phyloP scores from a whole-genome alignment of 305 asterid species.

The Solanum hybrid region DNA sequence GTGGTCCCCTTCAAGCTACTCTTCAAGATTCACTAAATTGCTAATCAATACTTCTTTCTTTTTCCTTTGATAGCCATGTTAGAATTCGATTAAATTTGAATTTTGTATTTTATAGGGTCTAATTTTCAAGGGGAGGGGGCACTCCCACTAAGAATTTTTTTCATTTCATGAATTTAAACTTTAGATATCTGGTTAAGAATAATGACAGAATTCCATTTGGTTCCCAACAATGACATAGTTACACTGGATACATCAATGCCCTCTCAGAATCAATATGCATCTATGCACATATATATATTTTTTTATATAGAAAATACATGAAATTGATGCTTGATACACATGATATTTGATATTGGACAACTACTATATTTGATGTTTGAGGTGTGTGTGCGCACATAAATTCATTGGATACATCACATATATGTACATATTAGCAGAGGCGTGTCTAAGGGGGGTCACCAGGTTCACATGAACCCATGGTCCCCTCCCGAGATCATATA shows the following conservation, averaged over 20 bases:
- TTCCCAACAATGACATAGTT: background rate
- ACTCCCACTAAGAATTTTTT: background rate
- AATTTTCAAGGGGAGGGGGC: background rate
- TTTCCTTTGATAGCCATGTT: background rate
- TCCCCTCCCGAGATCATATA: too few relatives aligned
- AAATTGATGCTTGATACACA: background rate
- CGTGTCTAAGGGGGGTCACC: too few relatives aligned
- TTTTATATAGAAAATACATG: background rate
- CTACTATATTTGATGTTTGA: background rate
- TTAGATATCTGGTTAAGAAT: background rate
- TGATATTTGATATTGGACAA: background rate
- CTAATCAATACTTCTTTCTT: background rate
- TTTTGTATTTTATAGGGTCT: background rate
- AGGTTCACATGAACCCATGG: too few relatives aligned
- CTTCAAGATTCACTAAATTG: background rate
- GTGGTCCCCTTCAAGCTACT: slow-evolving; percentile 2
- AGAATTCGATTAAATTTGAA: background rate
- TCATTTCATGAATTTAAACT: too few relatives aligned
- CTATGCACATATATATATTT: background rate
- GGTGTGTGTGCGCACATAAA: background rate
- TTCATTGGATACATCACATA: background rate
- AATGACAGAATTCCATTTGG: too few relatives aligned
- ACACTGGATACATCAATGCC: background rate
- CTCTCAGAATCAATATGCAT: background rate
- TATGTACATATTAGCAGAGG: background rate